These are phyloP conservation scores for Herpetomonas tarakana DNA, from an alignment of 208 protist genomes.

Conservation along the genomic window DNA sequence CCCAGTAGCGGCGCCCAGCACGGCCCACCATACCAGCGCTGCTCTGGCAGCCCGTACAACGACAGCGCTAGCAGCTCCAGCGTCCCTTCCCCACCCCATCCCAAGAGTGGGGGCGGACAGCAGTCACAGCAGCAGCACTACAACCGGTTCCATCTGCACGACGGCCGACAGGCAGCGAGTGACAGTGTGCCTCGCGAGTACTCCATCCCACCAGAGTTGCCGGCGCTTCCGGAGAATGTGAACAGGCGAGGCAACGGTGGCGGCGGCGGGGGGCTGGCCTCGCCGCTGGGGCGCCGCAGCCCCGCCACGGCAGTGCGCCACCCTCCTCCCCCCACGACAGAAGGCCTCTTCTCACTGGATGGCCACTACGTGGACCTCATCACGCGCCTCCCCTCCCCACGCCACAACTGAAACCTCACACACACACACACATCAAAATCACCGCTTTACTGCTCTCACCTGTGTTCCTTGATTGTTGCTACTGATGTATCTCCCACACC, in stretches of 20 bases:
- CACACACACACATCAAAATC: constrained; percentile 3
- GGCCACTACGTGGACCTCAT: constrained; percentile 51
- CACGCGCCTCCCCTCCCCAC: not conserved
- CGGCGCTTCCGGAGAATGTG: not conserved
- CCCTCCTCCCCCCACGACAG: constrained; percentile 1
- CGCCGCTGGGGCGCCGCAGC: no score
- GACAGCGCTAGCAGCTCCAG: not conserved
- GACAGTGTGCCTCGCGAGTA: no score
- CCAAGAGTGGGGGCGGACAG: not conserved
- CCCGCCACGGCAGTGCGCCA: no score
- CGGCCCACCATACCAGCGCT: no score
- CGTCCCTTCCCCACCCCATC: not conserved
- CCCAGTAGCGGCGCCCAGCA: no score
- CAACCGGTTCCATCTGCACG: no score
- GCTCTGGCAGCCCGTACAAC: not conserved
- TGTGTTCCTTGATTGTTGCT: constrained; percentile 21
- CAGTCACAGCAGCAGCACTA: constrained; percentile 1
- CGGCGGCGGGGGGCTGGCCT: no score
- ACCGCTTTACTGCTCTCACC: not conserved
- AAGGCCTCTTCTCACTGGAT: constrained; percentile 38
- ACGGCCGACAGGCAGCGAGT: no score
- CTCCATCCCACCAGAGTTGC: not conserved
- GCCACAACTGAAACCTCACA: not conserved
- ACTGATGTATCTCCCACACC: no score
- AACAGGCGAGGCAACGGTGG: not conserved